Evolutionary conservation across 164 flowering plant species (phyloP).

Genomic region (Vitis rupestris): DNA sequence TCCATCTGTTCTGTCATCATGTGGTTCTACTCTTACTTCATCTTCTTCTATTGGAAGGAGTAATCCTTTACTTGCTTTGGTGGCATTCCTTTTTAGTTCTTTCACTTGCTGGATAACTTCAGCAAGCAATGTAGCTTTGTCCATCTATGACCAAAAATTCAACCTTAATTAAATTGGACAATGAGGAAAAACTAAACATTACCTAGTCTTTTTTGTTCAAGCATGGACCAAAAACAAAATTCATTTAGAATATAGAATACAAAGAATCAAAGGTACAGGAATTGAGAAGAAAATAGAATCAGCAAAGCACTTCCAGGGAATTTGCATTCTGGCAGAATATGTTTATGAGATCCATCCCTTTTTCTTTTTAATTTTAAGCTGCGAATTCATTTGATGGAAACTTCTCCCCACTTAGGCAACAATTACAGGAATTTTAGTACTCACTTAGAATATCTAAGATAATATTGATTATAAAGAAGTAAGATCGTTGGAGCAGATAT

Average conservation of each 20-base stretch:
- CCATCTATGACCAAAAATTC: neutral
- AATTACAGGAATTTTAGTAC: too few species aligned
- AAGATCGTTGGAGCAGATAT: too few species aligned
- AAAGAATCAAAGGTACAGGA: too few species aligned
- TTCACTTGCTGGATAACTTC: slow-evolving; percentile 6
- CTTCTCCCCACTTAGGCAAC: too few species aligned
- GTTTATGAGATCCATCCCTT: too few species aligned
- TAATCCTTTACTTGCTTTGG: neutral
- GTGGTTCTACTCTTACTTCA: slow-evolving; percentile 7
- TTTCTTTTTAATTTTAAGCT: too few species aligned
- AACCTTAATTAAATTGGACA: neutral
- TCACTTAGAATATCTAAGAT: too few species aligned
- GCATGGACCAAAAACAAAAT: neutral
- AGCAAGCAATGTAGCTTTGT: slow-evolving; percentile 5
- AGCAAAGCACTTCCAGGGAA: too few species aligned
- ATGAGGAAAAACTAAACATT: neutral
- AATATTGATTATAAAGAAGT: too few species aligned
- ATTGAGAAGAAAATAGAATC: too few species aligned
- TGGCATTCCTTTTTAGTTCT: slow-evolving; percentile 8
- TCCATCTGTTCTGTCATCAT: neutral
- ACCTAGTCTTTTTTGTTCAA: neutral
- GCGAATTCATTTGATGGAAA: too few species aligned
- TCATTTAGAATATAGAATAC: neutral
- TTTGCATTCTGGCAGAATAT: too few species aligned
- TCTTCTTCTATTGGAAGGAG: slow-evolving; percentile 9